Percentiles rank a stretch among this genome's conserved stretches.
Evolutionary conservation across 352 stramenopile genomes (phyloP).

Genomic region (Pythium chondricola): DNA sequence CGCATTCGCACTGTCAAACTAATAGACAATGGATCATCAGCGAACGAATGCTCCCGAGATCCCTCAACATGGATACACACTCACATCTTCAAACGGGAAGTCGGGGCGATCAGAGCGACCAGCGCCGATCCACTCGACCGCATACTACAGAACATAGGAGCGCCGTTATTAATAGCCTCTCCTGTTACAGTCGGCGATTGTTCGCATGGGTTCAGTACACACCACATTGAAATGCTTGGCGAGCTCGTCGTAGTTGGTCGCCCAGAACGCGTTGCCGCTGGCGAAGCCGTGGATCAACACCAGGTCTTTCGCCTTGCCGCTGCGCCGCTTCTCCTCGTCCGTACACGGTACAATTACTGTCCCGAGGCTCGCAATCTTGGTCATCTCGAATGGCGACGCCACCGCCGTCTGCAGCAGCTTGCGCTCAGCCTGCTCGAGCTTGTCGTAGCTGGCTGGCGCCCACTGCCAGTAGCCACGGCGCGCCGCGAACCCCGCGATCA

Average conservation of each 20-base stretch:
- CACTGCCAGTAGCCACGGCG: conserved; percentile 61
- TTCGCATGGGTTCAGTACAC: conserved; percentile 7
- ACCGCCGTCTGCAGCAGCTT: conserved; percentile 49
- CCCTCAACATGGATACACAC: too few species aligned
- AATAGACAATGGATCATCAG: not conserved
- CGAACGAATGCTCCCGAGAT: not conserved
- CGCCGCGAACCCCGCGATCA: conserved; percentile 55
- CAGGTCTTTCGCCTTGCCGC: conserved; percentile 46
- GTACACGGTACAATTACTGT: conserved; percentile 77
- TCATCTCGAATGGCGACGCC: conserved; percentile 59
- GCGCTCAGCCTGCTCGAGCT: conserved; percentile 55
- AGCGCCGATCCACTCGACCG: conserved; percentile 80
- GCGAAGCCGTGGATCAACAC: conserved; percentile 81
- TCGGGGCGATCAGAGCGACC: conserved; percentile 74
- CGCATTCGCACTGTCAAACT: conserved; percentile 76
- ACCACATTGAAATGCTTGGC: conserved; percentile 84
- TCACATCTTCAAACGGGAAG: conserved; percentile 62
- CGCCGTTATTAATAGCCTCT: too few species aligned
- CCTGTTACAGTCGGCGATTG: too few species aligned
- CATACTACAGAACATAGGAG: conserved; percentile 50
- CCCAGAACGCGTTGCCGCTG: conserved; percentile 74
- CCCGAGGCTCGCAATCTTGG: conserved; percentile 67
- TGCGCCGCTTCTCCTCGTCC: conserved; percentile 36
- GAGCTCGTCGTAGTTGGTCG: conserved; percentile 68
- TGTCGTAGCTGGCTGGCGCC: conserved; percentile 63